Evolutionary conservation across 192 early-diverging fungal species (phyloP), one percentile per base, ranked within the genome.

Genomic region (Gonapodya prolifera): DNA sequence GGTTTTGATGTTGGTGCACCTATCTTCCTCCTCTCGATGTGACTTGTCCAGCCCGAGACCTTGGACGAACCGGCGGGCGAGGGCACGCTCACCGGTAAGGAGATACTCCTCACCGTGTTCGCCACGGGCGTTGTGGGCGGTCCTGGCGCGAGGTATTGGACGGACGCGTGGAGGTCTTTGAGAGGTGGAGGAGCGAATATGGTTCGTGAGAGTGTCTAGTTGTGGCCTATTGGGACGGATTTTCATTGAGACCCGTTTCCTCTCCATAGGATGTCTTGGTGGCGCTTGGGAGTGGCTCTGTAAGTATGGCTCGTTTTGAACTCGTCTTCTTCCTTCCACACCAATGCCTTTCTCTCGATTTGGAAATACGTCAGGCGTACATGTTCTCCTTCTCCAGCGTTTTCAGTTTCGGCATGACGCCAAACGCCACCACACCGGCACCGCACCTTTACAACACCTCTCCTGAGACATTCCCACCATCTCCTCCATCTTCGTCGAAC

Each of bases 91-190:
- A 86, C 87, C 70, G 75, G 93, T 18, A 89, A 89, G 23, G 84
- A 92, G 70, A 28, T 95, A 13, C 75, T 88, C 28, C 86, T 92
- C 83, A 80, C 93, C 76, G 1, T 91, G 1, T 82, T 99, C 33
- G 94, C 97, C 1, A 91, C 92, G n/a, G 96, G 96, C 33, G 90
- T 93, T 1, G 92, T 93, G 80, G 91, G 91, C 79, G 84, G 88
- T 83, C 77, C 94, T 1, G 93, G 92, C 1, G 45, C 70, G 35
- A 83, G 90, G 34, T 93, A 92, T 83, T 94, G 92, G 69, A 30
- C 69, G 16, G 90, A 90, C 35, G 89, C 91, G 0, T 92, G 85
- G 77, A 86, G 82, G 61, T 86, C 90, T 8, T 77, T 94, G 2
- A 75, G 85, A 1, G 88, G 89, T 80, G 79, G 88, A 2, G 83